Percentiles rank a stretch among this genome's conserved stretches.
These are phyloP conservation scores for Lyophyllum decastes DNA, from an alignment of 768 basidiomycete genomes.

Conservation along the genomic window DNA sequence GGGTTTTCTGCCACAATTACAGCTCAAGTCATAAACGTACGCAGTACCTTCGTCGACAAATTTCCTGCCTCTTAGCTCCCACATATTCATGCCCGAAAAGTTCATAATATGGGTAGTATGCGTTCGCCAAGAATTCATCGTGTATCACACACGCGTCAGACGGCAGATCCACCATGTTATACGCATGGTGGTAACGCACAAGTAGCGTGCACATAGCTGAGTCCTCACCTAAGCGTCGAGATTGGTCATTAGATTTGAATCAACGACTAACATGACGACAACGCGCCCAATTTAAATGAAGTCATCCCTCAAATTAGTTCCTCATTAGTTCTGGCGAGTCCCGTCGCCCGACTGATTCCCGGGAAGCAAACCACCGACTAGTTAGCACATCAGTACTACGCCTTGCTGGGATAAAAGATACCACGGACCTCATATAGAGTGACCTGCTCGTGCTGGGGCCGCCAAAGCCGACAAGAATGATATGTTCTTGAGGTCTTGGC, in stretches of 20 bases:
- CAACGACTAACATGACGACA: background rate
- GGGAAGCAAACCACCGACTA: too few relatives aligned
- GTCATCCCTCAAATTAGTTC: background rate
- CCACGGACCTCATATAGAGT: too few relatives aligned
- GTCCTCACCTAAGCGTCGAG: background rate
- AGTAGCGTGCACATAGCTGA: background rate
- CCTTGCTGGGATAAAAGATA: background rate
- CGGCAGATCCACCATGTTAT: background rate
- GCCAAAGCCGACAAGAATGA: background rate
- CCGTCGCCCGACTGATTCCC: background rate
- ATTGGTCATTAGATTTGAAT: background rate
- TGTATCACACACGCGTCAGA: background rate
- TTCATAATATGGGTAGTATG: too few relatives aligned
- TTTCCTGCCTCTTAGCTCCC: too few relatives aligned
- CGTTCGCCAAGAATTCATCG: background rate
- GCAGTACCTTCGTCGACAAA: too few relatives aligned
- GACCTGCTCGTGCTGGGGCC: background rate
- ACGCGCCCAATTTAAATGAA: background rate
- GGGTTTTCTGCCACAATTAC: background rate
- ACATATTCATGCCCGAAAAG: too few relatives aligned
- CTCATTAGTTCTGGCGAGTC: background rate
- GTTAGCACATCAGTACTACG: too few relatives aligned
- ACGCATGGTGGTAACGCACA: background rate
- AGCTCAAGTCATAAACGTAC: background rate
- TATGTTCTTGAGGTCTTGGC: slow-evolving; percentile 1